A percentile compares a stretch with the other conserved stretches of the same genome.
Conservation (phyloP, 2,329 filamentous ascomycete species). For the Aspergillus sclerotialis region DNA sequence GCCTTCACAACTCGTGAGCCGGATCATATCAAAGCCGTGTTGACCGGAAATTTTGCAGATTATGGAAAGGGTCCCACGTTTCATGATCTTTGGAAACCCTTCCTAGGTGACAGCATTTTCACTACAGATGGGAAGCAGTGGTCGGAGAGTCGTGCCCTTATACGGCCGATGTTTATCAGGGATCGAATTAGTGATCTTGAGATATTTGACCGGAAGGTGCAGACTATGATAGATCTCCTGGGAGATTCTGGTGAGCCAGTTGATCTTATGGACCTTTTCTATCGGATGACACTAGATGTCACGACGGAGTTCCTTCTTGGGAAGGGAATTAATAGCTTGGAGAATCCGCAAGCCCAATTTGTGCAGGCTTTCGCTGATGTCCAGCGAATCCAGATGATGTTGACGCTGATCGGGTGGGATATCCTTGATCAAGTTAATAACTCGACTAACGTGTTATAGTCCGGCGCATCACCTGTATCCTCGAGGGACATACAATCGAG, state of each 20-base stretch:
- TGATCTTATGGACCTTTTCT: conserved; percentile 13
- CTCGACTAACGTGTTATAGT: conserved; percentile 21
- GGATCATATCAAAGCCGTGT: conserved; percentile 74
- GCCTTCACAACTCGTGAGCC: conserved; percentile 66
- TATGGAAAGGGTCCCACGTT: conserved; percentile 74
- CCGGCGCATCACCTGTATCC: conserved; percentile 55
- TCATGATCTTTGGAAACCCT: conserved; percentile 60
- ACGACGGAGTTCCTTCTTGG: conserved; percentile 75
- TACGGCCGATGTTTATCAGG: conserved; percentile 69
- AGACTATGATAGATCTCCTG: conserved; percentile 60
- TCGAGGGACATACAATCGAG: conserved; percentile 50
- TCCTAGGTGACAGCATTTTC: conserved; percentile 56
- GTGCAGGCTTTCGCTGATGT: conserved; percentile 70
- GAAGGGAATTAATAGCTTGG: conserved; percentile 52
- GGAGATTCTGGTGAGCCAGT: conserved; percentile 41
- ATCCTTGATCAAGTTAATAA: neutral
- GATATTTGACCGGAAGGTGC: conserved; percentile 67
- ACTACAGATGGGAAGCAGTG: conserved; percentile 66
- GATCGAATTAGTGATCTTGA: conserved; percentile 70
- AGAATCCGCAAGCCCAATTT: conserved; percentile 59
- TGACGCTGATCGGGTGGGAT: conserved; percentile 51
- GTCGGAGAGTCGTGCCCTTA: conserved; percentile 66
- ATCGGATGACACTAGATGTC: conserved; percentile 65
- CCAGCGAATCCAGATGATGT: conserved; percentile 62
- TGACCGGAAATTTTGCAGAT: conserved; percentile 69